Evolutionary conservation across 768 basidiomycete genomes (phyloP).

Genomic region (Boletus reticulatus): DNA sequence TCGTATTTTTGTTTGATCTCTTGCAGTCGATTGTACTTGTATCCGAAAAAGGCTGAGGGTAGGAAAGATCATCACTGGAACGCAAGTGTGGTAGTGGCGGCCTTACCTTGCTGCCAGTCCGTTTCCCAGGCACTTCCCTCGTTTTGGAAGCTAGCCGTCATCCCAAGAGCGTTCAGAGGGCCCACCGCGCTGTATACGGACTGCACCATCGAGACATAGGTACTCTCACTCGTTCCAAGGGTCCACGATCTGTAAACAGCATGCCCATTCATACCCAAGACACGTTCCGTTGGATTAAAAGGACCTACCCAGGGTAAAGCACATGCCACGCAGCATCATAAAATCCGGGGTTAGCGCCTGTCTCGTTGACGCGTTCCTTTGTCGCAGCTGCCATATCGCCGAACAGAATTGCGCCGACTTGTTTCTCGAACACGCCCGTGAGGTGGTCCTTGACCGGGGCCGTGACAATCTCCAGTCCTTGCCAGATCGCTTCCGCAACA

Average conservation of each 20-base stretch:
- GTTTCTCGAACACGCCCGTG: background rate
- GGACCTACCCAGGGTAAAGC: constrained; percentile 3
- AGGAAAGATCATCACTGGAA: no score
- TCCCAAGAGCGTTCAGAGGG: constrained; percentile 9
- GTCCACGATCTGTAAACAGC: constrained; percentile 13
- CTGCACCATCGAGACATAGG: background rate
- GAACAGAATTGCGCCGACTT: constrained; percentile 1
- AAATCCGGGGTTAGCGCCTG: constrained; percentile 19
- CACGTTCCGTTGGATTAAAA: background rate
- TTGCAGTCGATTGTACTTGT: constrained; percentile 13
- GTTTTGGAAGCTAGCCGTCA: constrained; percentile 19
- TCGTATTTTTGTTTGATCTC: constrained; percentile 17
- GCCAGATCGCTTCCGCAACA: constrained; percentile 21
- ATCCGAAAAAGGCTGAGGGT: constrained; percentile 15
- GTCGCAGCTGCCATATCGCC: constrained; percentile 13
- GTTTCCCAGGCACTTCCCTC: constrained; percentile 15
- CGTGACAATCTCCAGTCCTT: constrained; percentile 8
- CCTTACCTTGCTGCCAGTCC: constrained; percentile 13
- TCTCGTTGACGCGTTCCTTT: constrained; percentile 7
- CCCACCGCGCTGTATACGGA: constrained; percentile 3
- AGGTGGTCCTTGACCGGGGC: background rate
- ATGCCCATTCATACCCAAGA: background rate
- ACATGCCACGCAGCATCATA: constrained; percentile 18
- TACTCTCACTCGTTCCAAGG: background rate
- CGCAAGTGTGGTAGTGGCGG: no score